Evolutionary conservation across 371 early-diverging fungal species (phyloP).

Genomic region (Apophysomyces trapeziformis): DNA sequence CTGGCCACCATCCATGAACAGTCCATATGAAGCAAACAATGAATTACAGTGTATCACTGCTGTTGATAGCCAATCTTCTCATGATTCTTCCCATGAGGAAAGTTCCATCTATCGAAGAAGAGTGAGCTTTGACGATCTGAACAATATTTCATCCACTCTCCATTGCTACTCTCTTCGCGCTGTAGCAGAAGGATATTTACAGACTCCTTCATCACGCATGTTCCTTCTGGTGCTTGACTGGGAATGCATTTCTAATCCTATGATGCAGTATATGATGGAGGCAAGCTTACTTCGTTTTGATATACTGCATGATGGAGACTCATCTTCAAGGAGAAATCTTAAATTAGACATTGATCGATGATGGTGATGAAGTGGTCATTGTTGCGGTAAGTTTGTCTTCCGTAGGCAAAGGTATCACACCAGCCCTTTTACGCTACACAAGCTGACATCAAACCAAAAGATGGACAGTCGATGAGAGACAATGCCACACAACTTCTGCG

Average conservation of each 20-base stretch:
- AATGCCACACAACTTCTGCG: not conserved
- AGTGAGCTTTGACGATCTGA: constrained; percentile 23
- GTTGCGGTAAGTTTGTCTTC: not conserved
- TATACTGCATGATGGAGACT: not conserved
- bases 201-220: constrained; percentile 8
- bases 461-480: not conserved
- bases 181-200: constrained; percentile 21
- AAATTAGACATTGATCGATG: constrained; percentile 18
- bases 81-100: constrained; percentile 11
- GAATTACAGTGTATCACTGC: constrained; percentile 1
- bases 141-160: constrained; percentile 6
- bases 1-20: not conserved
- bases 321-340: not conserved
- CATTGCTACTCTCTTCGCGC: constrained; percentile 23
- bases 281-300: not conserved
- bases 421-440: not conserved
- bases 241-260: not conserved
- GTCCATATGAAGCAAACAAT: not conserved
- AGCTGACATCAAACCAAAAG: not conserved
- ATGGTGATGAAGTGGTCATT: constrained; percentile 22
- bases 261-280: constrained; percentile 13
- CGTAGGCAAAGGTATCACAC: not conserved
- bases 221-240: constrained; percentile 23
- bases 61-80: constrained; percentile 15
- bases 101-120: constrained; percentile 14